Percentiles rank a stretch among this genome's conserved stretches.
phyloP scores from a whole-genome alignment of 768 basidiomycete species.

The Collybiopsis luxurians region DNA sequence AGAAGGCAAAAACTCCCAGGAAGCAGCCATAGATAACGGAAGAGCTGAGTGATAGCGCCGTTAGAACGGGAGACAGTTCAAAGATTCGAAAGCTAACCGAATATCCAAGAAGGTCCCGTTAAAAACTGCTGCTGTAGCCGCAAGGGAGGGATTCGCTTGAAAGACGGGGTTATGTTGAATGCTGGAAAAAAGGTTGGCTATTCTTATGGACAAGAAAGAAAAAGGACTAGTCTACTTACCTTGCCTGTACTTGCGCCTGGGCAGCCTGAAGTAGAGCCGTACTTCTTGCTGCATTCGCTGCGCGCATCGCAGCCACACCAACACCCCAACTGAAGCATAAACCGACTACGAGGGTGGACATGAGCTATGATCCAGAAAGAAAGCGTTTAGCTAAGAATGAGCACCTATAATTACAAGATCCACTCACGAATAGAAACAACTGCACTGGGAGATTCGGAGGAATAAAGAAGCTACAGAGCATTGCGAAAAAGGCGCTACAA shows the following conservation, averaged over 20 bases:
- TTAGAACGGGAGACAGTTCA: neutral
- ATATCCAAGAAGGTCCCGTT: slow-evolving; percentile 48
- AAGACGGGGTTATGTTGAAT: slow-evolving; percentile 21
- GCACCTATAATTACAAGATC: neutral
- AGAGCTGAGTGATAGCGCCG: no score
- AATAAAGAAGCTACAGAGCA: slow-evolving; percentile 39
- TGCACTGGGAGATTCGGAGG: slow-evolving; percentile 49
- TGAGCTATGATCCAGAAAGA: slow-evolving; percentile 19
- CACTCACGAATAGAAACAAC: slow-evolving; percentile 43
- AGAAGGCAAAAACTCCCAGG: slow-evolving; percentile 42
- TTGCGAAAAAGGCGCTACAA: slow-evolving; percentile 42
- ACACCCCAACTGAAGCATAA: slow-evolving; percentile 52
- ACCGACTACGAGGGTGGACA: slow-evolving; percentile 46
- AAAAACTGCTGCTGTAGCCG: slow-evolving; percentile 41
- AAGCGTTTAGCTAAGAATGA: neutral
- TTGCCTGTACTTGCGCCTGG: slow-evolving; percentile 25
- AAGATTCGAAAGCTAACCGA: slow-evolving; percentile 16
- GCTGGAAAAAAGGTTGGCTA: neutral
- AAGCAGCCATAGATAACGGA: slow-evolving; percentile 47
- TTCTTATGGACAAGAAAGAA: neutral
- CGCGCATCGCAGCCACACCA: slow-evolving; percentile 52
- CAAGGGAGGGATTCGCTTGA: slow-evolving; percentile 34
- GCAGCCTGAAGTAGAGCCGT: slow-evolving; percentile 26
- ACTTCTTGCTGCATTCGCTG: slow-evolving; percentile 37
- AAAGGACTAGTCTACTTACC: slow-evolving; percentile 26